Evolutionary conservation across 2,329 filamentous ascomycete genomes (phyloP), one percentile per base, ranked within the genome.

Genomic region (Alternaria gansuensis): DNA sequence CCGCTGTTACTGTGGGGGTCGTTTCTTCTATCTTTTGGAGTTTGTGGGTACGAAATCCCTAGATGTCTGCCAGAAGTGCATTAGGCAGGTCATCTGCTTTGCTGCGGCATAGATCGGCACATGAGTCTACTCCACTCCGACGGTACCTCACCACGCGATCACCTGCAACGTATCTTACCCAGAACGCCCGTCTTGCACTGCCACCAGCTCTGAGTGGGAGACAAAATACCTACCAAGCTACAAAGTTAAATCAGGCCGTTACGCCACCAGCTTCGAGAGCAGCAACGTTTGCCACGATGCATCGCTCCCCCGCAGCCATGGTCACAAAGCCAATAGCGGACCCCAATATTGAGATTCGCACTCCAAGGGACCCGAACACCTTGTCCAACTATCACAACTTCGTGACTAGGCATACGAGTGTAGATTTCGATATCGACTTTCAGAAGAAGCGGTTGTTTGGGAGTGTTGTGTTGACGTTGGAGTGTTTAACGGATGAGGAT

Each of bases 381-480:
- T 81, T 95, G 59, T 90, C 91, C 75, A 98, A 98, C 82, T 97
- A 97, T 79, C 88, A 91, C 77, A 88, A 90, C 55, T 97, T 92
- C 88, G 83, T 87, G 61, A 97, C 92, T 17, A 88, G 85, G 75
- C 93, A 97, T 81, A 95, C 92, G 21, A 89, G 87, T 21, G 90
- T 91, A 57, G 88, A 90, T 77, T 87, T 97, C 72, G 87, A 88
- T 67, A 88, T 98, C 69, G 88, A 96, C 72, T 99, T 98, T 76
- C 86, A 90, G 60, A 84, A 87, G 73, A 91, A 92, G 82, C 84
- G 86, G 54, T 84, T 98, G 63, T 85, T 85, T 60, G 95, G 95
- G 24, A 89, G 85, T 64, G 92, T 97, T 24, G 81, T 87, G 36
- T 84, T 97, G 61, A 87, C 87, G 68, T 82, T 98, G 40, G 88